Conservation (phyloP, 805 yeast genomes). For the Wickerhamomyces hampshirensis region DNA sequence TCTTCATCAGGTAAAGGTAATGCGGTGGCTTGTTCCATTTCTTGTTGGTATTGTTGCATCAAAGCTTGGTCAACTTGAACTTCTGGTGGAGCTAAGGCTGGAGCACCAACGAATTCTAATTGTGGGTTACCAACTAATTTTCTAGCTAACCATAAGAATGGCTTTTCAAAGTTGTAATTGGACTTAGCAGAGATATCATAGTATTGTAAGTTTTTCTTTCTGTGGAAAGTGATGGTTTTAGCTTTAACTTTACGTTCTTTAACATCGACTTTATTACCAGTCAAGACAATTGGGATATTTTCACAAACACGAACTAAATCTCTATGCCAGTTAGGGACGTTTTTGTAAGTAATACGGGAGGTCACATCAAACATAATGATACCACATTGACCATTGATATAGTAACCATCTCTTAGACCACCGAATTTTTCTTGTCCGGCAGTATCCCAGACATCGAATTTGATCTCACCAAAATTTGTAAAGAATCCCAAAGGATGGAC, state of each 20-base stretch:
- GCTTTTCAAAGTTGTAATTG: conserved; percentile 99
- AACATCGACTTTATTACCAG: conserved; percentile 99
- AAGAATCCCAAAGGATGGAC: conserved; percentile 97
- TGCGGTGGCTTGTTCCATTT: conserved; percentile 99
- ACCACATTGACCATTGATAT: conserved; percentile 99
- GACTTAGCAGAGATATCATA: conserved; percentile 99
- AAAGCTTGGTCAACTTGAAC: conserved; percentile 94
- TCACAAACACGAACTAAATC: conserved; percentile 99
- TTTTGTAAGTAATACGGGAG: conserved; percentile 98
- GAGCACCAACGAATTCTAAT: conserved; percentile 97
- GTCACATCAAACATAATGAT: conserved; percentile 99
- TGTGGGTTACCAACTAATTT: conserved; percentile 97
- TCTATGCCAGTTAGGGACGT: conserved; percentile 99
- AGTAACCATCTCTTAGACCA: conserved; percentile 99
- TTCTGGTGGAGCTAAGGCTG: conserved; percentile 99
- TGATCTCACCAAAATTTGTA: conserved; percentile 98
- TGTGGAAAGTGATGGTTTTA: conserved; percentile 99
- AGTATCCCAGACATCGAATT: conserved; percentile 99
- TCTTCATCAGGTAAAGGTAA: conserved; percentile 99
- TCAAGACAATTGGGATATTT: conserved; percentile 96
- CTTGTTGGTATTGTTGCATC: conserved; percentile 98
- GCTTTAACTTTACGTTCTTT: conserved; percentile 99
- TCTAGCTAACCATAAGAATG: conserved; percentile 99
- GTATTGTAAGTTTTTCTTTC: conserved; percentile 99
- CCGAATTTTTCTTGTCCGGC: conserved; percentile 99